Conservation (phyloP, 495 filamentous ascomycete genomes). For the Daldinia loculata region DNA sequence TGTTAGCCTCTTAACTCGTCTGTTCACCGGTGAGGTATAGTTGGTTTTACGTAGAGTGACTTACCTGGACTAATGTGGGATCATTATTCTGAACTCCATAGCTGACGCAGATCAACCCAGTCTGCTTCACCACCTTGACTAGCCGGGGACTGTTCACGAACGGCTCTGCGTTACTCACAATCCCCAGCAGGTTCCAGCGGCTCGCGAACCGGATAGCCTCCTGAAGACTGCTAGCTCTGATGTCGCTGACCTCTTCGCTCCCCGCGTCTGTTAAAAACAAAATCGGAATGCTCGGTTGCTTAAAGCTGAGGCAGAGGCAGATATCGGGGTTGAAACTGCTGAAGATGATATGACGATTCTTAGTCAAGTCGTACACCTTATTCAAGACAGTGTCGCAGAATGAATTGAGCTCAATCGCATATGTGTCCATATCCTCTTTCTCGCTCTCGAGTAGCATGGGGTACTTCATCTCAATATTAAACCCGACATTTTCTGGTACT, state of each 20-base stretch:
- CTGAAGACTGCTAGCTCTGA: conserved; percentile 90
- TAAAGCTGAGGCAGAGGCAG: conserved; percentile 91
- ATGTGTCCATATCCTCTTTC: conserved; percentile 96
- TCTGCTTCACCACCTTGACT: conserved; percentile 95
- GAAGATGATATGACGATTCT: conserved; percentile 88
- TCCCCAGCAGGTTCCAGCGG: conserved; percentile 91
- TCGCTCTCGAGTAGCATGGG: conserved; percentile 95
- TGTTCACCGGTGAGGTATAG: background rate
- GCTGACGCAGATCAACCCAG: conserved; percentile 92
- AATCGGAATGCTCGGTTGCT: conserved; percentile 93
- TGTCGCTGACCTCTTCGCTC: conserved; percentile 77
- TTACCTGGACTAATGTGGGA: conserved; percentile 80
- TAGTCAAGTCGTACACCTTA: conserved; percentile 78
- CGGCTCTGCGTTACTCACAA: conserved; percentile 85
- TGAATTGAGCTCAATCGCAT: conserved; percentile 94
- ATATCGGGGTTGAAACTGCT: conserved; percentile 97
- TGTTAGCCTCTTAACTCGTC: conserved; percentile 30
- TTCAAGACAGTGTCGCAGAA: conserved; percentile 93
- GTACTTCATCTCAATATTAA: conserved; percentile 99
- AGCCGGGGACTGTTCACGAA: conserved; percentile 88
- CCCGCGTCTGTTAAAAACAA: conserved; percentile 94
- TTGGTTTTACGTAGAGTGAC: conserved; percentile 35
- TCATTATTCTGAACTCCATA: conserved; percentile 93
- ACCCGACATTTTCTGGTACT: conserved; percentile 81
- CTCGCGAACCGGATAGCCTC: conserved; percentile 94